Conservation (phyloP, 2,329 filamentous ascomycete genomes). For the Diatrype stigma region DNA sequence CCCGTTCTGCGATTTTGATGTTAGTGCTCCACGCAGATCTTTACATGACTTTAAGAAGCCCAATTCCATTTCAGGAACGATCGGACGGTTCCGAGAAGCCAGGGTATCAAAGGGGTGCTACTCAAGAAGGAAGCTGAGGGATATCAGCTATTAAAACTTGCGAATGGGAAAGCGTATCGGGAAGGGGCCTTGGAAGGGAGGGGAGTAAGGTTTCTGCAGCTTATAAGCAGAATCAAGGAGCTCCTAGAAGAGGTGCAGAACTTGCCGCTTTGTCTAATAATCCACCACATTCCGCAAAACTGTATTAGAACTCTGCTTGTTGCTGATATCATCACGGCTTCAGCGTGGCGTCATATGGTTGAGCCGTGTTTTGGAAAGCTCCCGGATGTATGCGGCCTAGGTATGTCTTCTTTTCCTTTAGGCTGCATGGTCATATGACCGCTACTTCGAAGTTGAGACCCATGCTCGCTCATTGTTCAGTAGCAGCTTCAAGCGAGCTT, state of each 20-base stretch:
- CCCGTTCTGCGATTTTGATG: conserved; percentile 22
- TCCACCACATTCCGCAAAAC: background rate
- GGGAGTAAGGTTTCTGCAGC: background rate
- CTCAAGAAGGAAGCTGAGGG: conserved; percentile 5
- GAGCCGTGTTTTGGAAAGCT: too few relatives aligned
- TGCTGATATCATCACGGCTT: background rate
- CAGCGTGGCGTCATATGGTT: too few relatives aligned
- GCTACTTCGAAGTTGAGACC: too few relatives aligned
- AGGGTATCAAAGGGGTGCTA: conserved; percentile 7
- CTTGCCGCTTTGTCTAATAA: too few relatives aligned
- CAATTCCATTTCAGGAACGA: conserved; percentile 21
- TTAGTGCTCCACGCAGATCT: conserved; percentile 17
- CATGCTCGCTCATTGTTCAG: too few relatives aligned
- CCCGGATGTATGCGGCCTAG: too few relatives aligned
- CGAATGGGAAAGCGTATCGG: background rate
- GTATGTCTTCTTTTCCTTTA: too few relatives aligned
- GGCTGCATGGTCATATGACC: too few relatives aligned
- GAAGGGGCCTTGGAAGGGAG: background rate
- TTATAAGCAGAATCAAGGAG: background rate
- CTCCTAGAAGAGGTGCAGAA: too few relatives aligned
- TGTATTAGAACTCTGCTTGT: background rate
- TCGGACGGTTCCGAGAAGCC: conserved; percentile 21
- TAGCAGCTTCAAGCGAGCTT: too few relatives aligned
- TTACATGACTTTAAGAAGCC: conserved; percentile 15
- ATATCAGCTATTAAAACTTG: conserved; percentile 3